Evolutionary conservation across 2,329 filamentous ascomycete species (phyloP), one percentile per base, ranked within the genome.

Genomic region (Lasiodiplodia theobromae): DNA sequence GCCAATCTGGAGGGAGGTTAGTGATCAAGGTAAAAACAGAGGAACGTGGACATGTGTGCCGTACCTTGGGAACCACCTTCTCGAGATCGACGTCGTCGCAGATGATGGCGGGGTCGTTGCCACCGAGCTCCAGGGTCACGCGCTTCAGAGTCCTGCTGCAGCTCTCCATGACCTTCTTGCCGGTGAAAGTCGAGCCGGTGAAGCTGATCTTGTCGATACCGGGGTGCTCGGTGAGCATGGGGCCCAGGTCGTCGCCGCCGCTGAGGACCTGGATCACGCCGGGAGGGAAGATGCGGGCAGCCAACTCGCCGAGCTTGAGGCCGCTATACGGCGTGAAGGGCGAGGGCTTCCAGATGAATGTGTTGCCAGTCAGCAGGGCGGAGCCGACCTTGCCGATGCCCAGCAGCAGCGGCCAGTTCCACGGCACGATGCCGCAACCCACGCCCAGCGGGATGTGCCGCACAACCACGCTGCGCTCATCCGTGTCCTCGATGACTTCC

Each of bases 141-240:
- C 86, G 81, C 81, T 89, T 90, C 37, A 90, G 77, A 0, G 86
- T 87, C 73, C 84, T 82, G 18, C 84, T 82, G 68, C 83, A 85
- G 23, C 81, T 83, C 54, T 82, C 83, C 80, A 88, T 84, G 47
- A 90, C 85, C 74, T 83, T 82, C 79, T 89, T 89, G 1, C 88
- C 88, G 0, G 86, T 89, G 0, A 81, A 79, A 3, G 83, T 86
- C 5, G 86, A 89, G 2, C 89, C 88, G 0, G 88, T 91, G 77
- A 91, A 91, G 68, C 82, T 83, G 73, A 91, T 84, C 81, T 89
- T 90, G 71, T 85, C 82, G 68, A 90, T 84, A 12, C 82, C 86
- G 0, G 86, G 86, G 71, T 91, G 88, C 11, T 77, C 78, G 0
- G 87, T 89, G 31, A 91, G 75, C 83, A 82, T 83, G 0, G 87